Conservation (phyloP, 2,329 filamentous ascomycete species). For the Penicillium nordicum region DNA sequence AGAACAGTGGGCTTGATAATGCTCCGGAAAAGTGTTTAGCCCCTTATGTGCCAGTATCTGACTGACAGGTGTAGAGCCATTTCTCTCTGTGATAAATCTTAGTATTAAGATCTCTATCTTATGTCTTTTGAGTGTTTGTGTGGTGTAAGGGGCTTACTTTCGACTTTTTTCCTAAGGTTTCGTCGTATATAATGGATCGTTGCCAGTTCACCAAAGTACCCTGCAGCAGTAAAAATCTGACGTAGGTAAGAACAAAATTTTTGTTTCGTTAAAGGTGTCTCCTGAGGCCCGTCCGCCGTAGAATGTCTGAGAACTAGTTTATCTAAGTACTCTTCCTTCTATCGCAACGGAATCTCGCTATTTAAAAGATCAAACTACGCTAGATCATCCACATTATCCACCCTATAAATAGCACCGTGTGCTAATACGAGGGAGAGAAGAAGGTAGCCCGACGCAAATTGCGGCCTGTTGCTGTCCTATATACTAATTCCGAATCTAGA, state of each 20-base stretch:
- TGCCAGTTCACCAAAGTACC: not conserved
- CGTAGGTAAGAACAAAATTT: not conserved
- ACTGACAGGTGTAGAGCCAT: slow-evolving; percentile 12
- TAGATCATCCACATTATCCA: not conserved
- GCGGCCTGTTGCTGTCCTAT: not conserved
- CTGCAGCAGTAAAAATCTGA: not conserved
- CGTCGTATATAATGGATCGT: slow-evolving; percentile 2
- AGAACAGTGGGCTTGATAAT: slow-evolving; percentile 16
- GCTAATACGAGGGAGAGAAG: not conserved
- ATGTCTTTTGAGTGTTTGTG: not conserved
- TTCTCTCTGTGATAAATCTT: slow-evolving; percentile 4
- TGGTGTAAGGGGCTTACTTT: not conserved
- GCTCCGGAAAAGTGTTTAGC: slow-evolving; percentile 10
- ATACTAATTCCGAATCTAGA: slow-evolving; percentile 6
- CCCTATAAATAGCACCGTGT: not conserved
- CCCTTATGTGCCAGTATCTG: slow-evolving; percentile 10
- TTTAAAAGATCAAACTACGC: slow-evolving; percentile 1
- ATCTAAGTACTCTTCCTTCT: slow-evolving; percentile 1
- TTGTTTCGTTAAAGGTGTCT: slow-evolving; percentile 3
- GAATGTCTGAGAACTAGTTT: slow-evolving; percentile 1
- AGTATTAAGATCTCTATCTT: not conserved
- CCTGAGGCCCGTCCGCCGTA: not conserved
- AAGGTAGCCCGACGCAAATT: slow-evolving; percentile 2
- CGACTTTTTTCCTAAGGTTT: slow-evolving; percentile 1
- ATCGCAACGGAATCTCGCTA: slow-evolving; percentile 1